These are phyloP conservation scores for Punctularia strigosozonata DNA, from an alignment of 768 basidiomycete species.

Conservation along the genomic window DNA sequence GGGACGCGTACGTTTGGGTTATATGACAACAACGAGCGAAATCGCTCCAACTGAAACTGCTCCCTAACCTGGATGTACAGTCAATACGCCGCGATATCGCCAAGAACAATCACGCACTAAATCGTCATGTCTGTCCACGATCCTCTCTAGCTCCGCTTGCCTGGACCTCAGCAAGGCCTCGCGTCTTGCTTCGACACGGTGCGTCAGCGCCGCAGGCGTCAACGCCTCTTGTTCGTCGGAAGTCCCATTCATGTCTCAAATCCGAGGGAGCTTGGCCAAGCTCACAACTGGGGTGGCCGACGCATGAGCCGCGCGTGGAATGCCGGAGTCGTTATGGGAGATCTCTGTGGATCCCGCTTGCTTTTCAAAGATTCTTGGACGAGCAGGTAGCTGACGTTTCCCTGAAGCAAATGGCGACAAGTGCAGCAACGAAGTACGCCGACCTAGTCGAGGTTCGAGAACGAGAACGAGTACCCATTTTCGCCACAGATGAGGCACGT, in stretches of 20 bases:
- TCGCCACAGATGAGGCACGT: no score
- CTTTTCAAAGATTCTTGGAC: slow-evolving; percentile 54
- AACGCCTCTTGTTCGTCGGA: background rate
- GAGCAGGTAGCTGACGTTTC: slow-evolving; percentile 1
- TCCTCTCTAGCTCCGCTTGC: slow-evolving; percentile 43
- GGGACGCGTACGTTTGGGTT: slow-evolving; percentile 53
- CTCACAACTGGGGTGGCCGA: slow-evolving; percentile 7
- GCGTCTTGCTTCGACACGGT: slow-evolving; percentile 23
- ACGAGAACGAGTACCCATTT: no score
- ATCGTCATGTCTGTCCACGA: slow-evolving; percentile 60
- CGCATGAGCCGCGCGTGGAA: slow-evolving; percentile 5
- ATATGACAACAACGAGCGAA: slow-evolving; percentile 62
- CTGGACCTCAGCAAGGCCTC: slow-evolving; percentile 41
- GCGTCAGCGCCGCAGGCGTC: slow-evolving; percentile 6
- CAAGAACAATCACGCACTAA: slow-evolving; percentile 30
- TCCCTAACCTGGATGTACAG: slow-evolving; percentile 54
- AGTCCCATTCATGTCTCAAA: background rate
- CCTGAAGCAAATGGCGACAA: no score
- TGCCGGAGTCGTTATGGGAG: slow-evolving; percentile 16
- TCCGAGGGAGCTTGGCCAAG: slow-evolving; percentile 3
- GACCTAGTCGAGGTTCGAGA: no score
- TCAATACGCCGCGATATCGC: slow-evolving; percentile 2
- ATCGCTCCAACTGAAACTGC: slow-evolving; percentile 80
- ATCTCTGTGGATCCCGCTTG: slow-evolving; percentile 58
- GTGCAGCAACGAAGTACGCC: no score